phyloP scores from a whole-genome alignment of 2,329 filamentous ascomycete genomes.

The Akanthomyces uredinophilus region DNA sequence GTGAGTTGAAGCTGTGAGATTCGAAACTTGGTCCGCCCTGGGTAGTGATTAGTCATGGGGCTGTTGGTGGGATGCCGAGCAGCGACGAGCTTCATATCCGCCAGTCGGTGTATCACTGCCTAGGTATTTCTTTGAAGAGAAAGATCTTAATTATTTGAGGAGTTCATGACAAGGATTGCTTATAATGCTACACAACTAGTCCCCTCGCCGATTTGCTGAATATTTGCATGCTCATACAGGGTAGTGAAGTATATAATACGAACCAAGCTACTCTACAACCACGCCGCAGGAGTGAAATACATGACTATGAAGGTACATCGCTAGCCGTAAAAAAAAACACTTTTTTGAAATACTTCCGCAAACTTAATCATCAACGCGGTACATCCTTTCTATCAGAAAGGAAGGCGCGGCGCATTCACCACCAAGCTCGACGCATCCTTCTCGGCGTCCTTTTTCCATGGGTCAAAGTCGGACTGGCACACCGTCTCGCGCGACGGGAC shows the following conservation, averaged over 20 bases:
- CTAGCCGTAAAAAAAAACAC: too few species aligned
- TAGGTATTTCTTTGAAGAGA: background rate
- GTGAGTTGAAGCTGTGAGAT: background rate
- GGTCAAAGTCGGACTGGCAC: constrained; percentile 19
- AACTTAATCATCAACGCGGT: too few species aligned
- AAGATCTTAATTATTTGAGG: too few species aligned
- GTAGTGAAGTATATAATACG: background rate
- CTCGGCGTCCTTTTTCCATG: background rate
- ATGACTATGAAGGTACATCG: too few species aligned
- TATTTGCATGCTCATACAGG: background rate
- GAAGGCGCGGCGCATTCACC: background rate
- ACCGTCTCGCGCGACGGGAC: constrained; percentile 18
- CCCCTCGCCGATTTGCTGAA: background rate
- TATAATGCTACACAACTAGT: background rate
- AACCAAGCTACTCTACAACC: background rate
- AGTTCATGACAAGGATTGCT: too few species aligned
- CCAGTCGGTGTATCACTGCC: background rate
- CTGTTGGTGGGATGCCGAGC: background rate
- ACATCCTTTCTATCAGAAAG: background rate
- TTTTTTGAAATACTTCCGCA: too few species aligned
- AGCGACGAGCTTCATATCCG: background rate
- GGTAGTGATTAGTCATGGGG: constrained; percentile 9
- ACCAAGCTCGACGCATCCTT: background rate
- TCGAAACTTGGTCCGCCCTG: background rate
- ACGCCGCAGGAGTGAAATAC: too few species aligned